Percentiles rank a stretch among this genome's conserved stretches.
These are phyloP conservation scores for Cucurbita pepo DNA, from an alignment of 306 rosid genomes.

Conservation along the genomic window DNA sequence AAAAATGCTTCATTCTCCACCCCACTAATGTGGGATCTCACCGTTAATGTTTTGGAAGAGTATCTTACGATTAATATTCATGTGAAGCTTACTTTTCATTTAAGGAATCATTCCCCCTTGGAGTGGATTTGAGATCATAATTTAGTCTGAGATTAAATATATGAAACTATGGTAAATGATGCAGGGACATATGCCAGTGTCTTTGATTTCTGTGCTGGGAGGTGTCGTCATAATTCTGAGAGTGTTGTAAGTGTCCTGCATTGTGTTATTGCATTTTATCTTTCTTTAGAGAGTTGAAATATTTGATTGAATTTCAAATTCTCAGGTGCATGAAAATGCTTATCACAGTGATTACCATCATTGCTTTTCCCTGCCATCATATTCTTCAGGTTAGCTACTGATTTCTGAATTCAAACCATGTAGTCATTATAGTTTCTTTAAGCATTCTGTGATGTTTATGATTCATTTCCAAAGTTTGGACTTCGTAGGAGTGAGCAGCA, in stretches of 20 bases:
- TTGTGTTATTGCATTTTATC: neutral
- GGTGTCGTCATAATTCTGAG: slow-evolving; percentile 95
- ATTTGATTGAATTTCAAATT: slow-evolving; percentile 14
- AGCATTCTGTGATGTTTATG: neutral
- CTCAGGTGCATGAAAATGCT: slow-evolving; percentile 96
- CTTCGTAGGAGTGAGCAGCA: slow-evolving; percentile 25
- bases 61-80: neutral
- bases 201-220: slow-evolving; percentile 73
- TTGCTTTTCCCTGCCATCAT: slow-evolving; percentile 74
- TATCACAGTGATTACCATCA: slow-evolving; percentile 78
- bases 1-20: too few relatives aligned
- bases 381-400: slow-evolving; percentile 43
- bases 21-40: too few relatives aligned
- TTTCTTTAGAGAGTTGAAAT: neutral
- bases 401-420: neutral
- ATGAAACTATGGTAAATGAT: neutral
- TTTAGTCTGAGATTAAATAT: neutral
- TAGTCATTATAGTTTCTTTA: neutral
- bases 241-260: slow-evolving; percentile 64
- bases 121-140: neutral
- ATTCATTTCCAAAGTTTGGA: neutral
- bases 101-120: neutral
- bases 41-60: too few relatives aligned
- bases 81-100: neutral
- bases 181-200: slow-evolving; percentile 65